phyloP scores from a whole-genome alignment of 331 rosid genomes.

The Stylosanthes scabra region DNA sequence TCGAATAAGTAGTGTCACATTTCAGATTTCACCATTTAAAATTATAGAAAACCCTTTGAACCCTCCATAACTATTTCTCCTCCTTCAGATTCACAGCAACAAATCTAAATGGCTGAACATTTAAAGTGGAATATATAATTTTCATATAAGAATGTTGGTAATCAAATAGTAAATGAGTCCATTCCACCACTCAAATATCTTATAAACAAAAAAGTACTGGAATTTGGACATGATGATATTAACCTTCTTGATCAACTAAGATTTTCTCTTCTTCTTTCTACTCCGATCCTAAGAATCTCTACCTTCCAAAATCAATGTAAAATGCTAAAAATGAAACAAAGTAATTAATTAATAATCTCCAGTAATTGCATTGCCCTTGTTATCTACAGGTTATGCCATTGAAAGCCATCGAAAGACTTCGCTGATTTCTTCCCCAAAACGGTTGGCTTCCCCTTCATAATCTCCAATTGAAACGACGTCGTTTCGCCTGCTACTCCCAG shows the following conservation, averaged over 20 bases:
- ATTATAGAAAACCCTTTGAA: no score
- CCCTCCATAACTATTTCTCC: no score
- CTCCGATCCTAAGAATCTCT: no score
- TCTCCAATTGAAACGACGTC: conserved; percentile 55
- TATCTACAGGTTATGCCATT: conserved; percentile 64
- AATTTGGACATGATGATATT: neutral
- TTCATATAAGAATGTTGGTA: no score
- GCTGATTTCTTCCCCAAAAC: conserved; percentile 74
- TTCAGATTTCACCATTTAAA: no score
- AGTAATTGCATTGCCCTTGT: neutral
- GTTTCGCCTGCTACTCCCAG: conserved; percentile 68
- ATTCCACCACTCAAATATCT: neutral
- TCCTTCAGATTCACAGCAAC: no score
- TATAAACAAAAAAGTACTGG: no score
- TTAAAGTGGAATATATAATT: no score
- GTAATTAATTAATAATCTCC: neutral
- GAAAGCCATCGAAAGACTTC: conserved; percentile 90
- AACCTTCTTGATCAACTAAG: neutral
- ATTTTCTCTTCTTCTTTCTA: neutral
- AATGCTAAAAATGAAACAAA: neutral
- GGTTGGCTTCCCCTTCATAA: conserved; percentile 54
- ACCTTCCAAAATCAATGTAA: neutral
- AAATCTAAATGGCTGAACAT: no score
- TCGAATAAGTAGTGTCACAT: no score
- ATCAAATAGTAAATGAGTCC: no score